Evolutionary conservation across 2,329 filamentous ascomycete genomes (phyloP).

Genomic region (Alternaria sp.): DNA sequence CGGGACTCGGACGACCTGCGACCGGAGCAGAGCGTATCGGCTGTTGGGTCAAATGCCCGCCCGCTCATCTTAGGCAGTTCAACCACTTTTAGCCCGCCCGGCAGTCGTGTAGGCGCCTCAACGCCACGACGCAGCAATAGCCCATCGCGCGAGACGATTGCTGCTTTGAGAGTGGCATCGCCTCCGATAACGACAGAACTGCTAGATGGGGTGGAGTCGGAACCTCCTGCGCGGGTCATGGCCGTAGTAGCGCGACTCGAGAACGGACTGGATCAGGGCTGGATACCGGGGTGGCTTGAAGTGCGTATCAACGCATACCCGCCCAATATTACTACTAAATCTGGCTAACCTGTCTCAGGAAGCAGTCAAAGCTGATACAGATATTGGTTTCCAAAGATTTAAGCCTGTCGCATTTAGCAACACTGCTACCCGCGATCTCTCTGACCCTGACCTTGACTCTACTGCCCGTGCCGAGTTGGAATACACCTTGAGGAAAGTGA

Average conservation of each 20-base stretch:
- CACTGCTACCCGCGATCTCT: not conserved
- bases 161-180: constrained; percentile 17
- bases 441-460: constrained; percentile 2
- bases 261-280: constrained; percentile 16
- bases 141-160: constrained; percentile 19
- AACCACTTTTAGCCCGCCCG: constrained; percentile 16
- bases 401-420: not conserved
- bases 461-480: constrained; percentile 2
- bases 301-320: constrained; percentile 9
- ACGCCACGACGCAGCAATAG: constrained; percentile 16
- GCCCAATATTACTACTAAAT: not conserved
- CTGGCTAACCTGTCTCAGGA: not conserved
- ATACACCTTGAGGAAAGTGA: constrained; percentile 22
- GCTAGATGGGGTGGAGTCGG: not conserved
- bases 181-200: constrained; percentile 1
- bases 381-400: not conserved
- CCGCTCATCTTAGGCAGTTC: not conserved
- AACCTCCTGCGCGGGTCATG: constrained; percentile 20
- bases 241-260: constrained; percentile 20
- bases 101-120: constrained; percentile 15
- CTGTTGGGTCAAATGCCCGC: not conserved
- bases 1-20: not conserved
- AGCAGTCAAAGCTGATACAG: not conserved
- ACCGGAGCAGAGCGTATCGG: not conserved
- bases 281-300: constrained; percentile 20